Evolutionary conservation across 2,329 filamentous ascomycete genomes (phyloP), one percentile per base, ranked within the genome.

Genomic region (Diaporthe caulivora): DNA sequence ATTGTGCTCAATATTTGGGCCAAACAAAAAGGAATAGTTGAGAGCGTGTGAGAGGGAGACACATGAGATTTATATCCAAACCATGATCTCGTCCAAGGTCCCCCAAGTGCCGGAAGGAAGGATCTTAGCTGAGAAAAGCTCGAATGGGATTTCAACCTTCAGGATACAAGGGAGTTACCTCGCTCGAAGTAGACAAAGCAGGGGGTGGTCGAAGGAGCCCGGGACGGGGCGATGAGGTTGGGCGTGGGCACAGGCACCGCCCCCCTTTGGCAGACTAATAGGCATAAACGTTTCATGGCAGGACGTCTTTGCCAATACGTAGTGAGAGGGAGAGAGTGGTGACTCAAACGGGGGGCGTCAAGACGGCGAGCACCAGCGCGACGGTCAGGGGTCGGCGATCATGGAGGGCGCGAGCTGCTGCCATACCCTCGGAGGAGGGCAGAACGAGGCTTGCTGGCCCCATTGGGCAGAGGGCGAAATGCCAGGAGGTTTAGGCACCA

Each of bases 401-500:
- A 67, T 53, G 55, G 57, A 40, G 31, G 55, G 37, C 37, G 44
- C 8, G 37, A 47, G 44, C 8, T 42, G 44, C 55, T 51, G 54
- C 68, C 68, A 49, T 62, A 62, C 29, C 44, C 17, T 9, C 54
- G 68, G 55, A 60, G 57, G 42, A 60, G 29, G 68, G 42, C 68
- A 71, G 53, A 31, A 34, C 18, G 49, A 49, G 68, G 68, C 68
- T 53, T 71, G 44, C 55, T 57, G 44, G 55, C 55, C n/a, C 40
- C 54, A 71, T 71, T 71, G 55, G 68, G 54, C 44, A 71, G 34
- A 53, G 18, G 44, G n/a, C 26, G 68, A 71, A 60, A 40, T 53
- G 68, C 54, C 55, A 71, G 68, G 68, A 54, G 8, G 44, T 34
- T 71, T 71, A 49, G 68, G 68, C 68, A 62, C 31, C 68, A 47